Evolutionary conservation across 179 eudicot species (phyloP).

Genomic region (Vitellaria paradoxa): DNA sequence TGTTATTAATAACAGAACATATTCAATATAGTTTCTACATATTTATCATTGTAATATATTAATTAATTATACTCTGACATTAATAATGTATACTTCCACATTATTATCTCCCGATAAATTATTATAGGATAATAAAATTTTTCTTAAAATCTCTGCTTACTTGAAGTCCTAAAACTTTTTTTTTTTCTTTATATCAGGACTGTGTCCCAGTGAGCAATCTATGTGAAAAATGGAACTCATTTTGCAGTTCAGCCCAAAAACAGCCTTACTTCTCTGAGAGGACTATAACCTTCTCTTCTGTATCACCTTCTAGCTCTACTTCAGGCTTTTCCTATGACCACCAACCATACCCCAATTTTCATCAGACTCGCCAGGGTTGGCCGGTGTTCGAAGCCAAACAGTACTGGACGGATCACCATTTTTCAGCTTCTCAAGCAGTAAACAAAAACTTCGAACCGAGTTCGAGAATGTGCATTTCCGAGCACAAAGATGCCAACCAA

Average conservation of each 20-base stretch:
- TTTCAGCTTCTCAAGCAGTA: slow-evolving; percentile 12
- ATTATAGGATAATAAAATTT: too few relatives aligned
- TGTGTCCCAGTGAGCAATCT: slow-evolving; percentile 39
- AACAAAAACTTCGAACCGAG: slow-evolving; percentile 20
- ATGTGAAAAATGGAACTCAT: slow-evolving; percentile 55
- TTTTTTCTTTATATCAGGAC: slow-evolving; percentile 33
- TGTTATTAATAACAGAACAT: too few relatives aligned
- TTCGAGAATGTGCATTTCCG: slow-evolving; percentile 11
- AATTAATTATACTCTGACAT: too few relatives aligned
- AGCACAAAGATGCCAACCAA: slow-evolving; percentile 31
- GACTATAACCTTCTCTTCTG: slow-evolving; percentile 31
- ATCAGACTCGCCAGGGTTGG: slow-evolving; percentile 12
- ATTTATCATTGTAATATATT: too few relatives aligned
- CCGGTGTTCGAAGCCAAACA: slow-evolving; percentile 23
- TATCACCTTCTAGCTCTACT: slow-evolving; percentile 50
- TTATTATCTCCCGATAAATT: too few relatives aligned
- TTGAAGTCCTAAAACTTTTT: too few relatives aligned
- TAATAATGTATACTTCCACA: too few relatives aligned
- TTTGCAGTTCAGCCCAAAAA: slow-evolving; percentile 31
- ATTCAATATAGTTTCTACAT: too few relatives aligned
- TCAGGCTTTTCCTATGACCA: slow-evolving; percentile 44
- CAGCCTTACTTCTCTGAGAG: slow-evolving; percentile 38
- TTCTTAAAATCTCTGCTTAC: too few relatives aligned
- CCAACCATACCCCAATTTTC: slow-evolving; percentile 16
- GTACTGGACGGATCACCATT: slow-evolving; percentile 13